These are phyloP conservation scores for Wickerhamomyces alni DNA, from an alignment of 805 yeast species.

Conservation along the genomic window DNA sequence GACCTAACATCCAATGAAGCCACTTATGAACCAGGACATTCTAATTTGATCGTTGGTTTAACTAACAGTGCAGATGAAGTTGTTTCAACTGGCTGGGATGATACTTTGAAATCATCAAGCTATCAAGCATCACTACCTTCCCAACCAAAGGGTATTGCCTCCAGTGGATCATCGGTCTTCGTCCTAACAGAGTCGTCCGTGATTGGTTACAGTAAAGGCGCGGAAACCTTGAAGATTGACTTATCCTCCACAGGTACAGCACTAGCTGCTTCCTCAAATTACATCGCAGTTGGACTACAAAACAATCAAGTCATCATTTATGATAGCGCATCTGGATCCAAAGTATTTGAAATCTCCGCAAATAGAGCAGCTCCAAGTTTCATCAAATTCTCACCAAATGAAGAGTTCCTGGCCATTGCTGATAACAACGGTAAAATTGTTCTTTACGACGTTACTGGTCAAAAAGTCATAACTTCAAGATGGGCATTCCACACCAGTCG, in stretches of 20 bases:
- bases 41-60: slow-evolving; percentile 59
- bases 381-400: slow-evolving; percentile 67
- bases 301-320: slow-evolving; percentile 36
- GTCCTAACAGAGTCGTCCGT: slow-evolving; percentile 33
- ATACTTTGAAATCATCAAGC: slow-evolving; percentile 43
- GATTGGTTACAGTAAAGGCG: slow-evolving; percentile 28
- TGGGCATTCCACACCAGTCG: slow-evolving; percentile 95
- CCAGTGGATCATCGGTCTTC: slow-evolving; percentile 30
- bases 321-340: slow-evolving; percentile 22
- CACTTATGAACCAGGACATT: slow-evolving; percentile 40
- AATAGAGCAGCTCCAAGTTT: slow-evolving; percentile 59
- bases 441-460: slow-evolving; percentile 53
- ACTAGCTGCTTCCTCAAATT: slow-evolving; percentile 35
- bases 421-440: slow-evolving; percentile 82
- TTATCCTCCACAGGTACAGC: slow-evolving; percentile 39
- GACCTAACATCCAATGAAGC: slow-evolving; percentile 31
- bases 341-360: slow-evolving; percentile 30
- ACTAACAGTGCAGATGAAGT: slow-evolving; percentile 28
- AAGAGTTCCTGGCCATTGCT: slow-evolving; percentile 70
- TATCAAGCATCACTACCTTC: slow-evolving; percentile 27
- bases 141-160: slow-evolving; percentile 47
- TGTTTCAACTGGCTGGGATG: slow-evolving; percentile 86
- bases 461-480: slow-evolving; percentile 65
- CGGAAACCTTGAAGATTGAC: slow-evolving; percentile 21
- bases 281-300: slow-evolving; percentile 44